Evolutionary conservation across 352 stramenopile species (phyloP), one percentile per base, ranked within the genome.

Genomic region (Phytophthora capsici): DNA sequence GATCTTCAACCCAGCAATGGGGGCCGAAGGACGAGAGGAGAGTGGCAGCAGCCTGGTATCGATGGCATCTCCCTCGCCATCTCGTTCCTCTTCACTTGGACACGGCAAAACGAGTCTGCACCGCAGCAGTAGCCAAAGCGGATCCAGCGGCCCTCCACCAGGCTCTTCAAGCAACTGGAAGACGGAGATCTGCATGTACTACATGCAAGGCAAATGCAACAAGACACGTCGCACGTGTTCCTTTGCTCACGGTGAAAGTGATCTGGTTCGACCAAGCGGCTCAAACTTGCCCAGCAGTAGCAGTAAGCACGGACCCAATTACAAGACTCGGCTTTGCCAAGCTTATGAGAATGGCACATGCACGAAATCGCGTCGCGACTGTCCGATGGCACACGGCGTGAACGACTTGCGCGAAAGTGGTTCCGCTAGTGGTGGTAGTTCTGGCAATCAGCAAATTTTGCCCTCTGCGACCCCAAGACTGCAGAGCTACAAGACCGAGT

Each of bases 121-220:
- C n/a, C 75, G 71, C 36, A 74, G 72, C 25, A 71, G 61, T 22
- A 77, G 52, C 17, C 59, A 57, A 22, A 65, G 63, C 10, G 58
- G 54, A 54, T 16, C 55, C 13, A 75, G 51, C 10, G 73, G 59
- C 51, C 66, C 62, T 48, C 57, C 60, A 6, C 56, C 41, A 22
- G 68, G 59, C 14, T 71, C 71, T 9, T 69, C 69, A 19, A 86
- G 71, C 67, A 95, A 95, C 66, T 94, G 87, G 87, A 95, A 95
- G 69, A 95, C 87, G 14, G 87, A 95, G 60, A 89, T 95, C 57
- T 95, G 87, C 61, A 88, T 95, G 80, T 95, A 95, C 66, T 95
- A 94, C 54, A 79, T 95, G 46, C 87, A 95, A 54, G 87, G 87
- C 19, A 95, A 95, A 63, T 95, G 87, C 77, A 95, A 95, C 72